Percentiles rank a stretch among this genome's conserved stretches.
These are phyloP conservation scores for Stagonosporopsis rhizophila DNA, from an alignment of 2,329 filamentous ascomycete genomes.

Conservation along the genomic window DNA sequence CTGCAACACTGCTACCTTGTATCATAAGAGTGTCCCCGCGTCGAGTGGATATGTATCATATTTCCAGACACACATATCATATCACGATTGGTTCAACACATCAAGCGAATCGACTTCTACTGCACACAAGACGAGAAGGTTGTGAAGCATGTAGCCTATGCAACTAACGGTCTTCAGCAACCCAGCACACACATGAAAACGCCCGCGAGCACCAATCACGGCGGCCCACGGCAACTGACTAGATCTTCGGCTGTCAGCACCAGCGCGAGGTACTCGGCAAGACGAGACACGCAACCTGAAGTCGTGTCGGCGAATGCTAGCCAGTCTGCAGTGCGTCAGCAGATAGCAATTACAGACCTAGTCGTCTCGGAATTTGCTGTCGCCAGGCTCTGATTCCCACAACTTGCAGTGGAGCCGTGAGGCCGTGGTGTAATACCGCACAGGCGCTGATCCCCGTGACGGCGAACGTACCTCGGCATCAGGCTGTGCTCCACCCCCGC, in stretches of 20 bases:
- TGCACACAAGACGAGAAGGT: too few relatives aligned
- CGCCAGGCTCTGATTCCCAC: too few relatives aligned
- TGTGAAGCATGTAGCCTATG: conserved; percentile 2
- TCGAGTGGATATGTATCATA: neutral
- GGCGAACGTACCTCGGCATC: conserved; percentile 14
- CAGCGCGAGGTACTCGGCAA: neutral
- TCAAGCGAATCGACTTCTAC: too few relatives aligned
- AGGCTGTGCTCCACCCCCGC: conserved; percentile 13
- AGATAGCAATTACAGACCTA: neutral
- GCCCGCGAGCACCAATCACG: conserved; percentile 19
- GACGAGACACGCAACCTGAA: neutral
- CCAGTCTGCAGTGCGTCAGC: neutral
- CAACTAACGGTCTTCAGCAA: neutral
- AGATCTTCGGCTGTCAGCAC: conserved; percentile 10
- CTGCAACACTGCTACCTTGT: neutral
- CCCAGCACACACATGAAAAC: too few relatives aligned
- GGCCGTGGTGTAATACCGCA: neutral
- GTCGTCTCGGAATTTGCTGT: too few relatives aligned
- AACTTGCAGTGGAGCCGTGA: too few relatives aligned
- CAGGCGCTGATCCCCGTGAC: too few relatives aligned
- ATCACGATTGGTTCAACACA: neutral
- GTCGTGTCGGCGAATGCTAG: neutral
- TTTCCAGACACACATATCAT: too few relatives aligned
- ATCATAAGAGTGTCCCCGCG: neutral
- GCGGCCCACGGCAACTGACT: conserved; percentile 13